These are phyloP conservation scores for Oxytropis ochrocephala DNA, from an alignment of 306 rosid species.

Conservation along the genomic window DNA sequence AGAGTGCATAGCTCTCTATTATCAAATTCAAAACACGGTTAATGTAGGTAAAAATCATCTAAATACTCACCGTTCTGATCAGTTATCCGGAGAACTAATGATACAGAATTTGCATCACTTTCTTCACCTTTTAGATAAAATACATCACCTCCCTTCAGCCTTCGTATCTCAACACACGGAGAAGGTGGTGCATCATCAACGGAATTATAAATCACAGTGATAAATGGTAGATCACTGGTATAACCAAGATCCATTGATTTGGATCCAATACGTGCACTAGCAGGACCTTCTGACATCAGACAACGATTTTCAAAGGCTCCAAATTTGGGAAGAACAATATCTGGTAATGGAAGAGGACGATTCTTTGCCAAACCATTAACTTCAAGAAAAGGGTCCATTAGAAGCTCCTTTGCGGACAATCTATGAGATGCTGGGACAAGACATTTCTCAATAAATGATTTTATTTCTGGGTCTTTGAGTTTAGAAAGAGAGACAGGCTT, in stretches of 20 bases:
- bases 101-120: background rate
- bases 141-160: conserved; percentile 4
- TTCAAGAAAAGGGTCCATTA: conserved; percentile 25
- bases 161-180: conserved; percentile 8
- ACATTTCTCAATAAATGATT: conserved; percentile 25
- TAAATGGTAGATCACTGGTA: background rate
- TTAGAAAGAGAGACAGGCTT: conserved; percentile 29
- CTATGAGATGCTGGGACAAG: conserved; percentile 26
- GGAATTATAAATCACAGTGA: conserved; percentile 4
- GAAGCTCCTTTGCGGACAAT: conserved; percentile 30
- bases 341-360: conserved; percentile 10
- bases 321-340: background rate
- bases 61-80: conserved; percentile 3
- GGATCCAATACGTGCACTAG: conserved; percentile 12
- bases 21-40: background rate
- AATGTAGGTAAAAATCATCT: background rate
- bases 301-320: conserved; percentile 13
- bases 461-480: conserved; percentile 27
- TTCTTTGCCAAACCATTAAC: background rate
- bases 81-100: conserved; percentile 6
- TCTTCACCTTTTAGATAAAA: conserved; percentile 9
- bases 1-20: background rate
- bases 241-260: background rate
- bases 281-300: conserved; percentile 15
- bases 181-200: background rate